phyloP scores from a whole-genome alignment of 805 yeast genomes.

The Lachancea nothofagi region DNA sequence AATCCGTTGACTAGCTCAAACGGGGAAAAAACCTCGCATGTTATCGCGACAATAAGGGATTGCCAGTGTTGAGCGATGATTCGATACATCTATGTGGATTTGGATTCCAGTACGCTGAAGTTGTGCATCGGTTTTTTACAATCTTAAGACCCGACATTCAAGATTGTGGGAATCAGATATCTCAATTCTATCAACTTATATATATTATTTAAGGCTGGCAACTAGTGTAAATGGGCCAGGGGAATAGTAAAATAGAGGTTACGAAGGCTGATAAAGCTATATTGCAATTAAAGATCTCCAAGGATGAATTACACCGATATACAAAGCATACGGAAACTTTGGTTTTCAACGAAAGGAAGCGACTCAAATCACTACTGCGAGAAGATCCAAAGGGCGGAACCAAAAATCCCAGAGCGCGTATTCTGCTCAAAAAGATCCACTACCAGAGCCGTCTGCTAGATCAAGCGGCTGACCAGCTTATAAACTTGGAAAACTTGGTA shows the following conservation, averaged over 20 bases:
- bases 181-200: no score
- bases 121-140: no score
- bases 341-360: constrained; percentile 51
- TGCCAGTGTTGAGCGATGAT: no score
- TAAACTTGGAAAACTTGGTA: constrained; percentile 71
- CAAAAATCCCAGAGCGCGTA: constrained; percentile 48
- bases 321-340: constrained; percentile 47
- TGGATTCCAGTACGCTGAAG: no score
- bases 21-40: no score
- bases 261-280: constrained; percentile 84
- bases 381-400: constrained; percentile 42
- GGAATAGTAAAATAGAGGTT: constrained; percentile 49
- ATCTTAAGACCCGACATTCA: no score
- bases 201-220: no score
- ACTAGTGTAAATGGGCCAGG: constrained; percentile 39
- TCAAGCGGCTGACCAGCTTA: constrained; percentile 72
- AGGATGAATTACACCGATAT: constrained; percentile 78
- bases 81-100: no score
- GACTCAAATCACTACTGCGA: constrained; percentile 29
- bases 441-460: constrained; percentile 70
- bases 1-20: no score
- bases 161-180: no score
- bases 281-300: constrained; percentile 77
- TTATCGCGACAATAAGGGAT: no score
- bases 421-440: constrained; percentile 69